A percentile compares a stretch with the other conserved stretches of the same genome.
Conservation (phyloP, 2,329 filamentous ascomycete species). For the Colletotrichum costaricense region DNA sequence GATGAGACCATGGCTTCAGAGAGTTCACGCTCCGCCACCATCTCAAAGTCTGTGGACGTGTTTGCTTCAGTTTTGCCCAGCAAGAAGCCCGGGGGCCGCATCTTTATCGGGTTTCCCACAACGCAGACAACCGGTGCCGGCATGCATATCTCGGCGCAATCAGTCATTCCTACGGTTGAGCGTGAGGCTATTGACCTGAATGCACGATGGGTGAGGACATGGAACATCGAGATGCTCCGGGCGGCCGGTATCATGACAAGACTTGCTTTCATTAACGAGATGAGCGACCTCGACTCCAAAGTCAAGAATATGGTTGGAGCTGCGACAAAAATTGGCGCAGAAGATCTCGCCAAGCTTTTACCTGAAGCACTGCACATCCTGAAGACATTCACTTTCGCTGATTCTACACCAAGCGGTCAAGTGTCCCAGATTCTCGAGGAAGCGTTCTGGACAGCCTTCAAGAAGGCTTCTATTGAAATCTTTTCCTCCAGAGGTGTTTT, state of each 20-base stretch:
- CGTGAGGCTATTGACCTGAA: slow-evolving; percentile 97
- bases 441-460: slow-evolving; percentile 94
- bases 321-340: slow-evolving; percentile 66
- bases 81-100: slow-evolving; percentile 82
- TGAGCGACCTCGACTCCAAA: slow-evolving; percentile 77
- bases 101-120: slow-evolving; percentile 98
- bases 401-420: slow-evolving; percentile 88
- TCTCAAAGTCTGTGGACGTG: slow-evolving; percentile 76
- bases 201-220: slow-evolving; percentile 91
- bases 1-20: slow-evolving; percentile 80
- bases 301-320: slow-evolving; percentile 60
- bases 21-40: slow-evolving; percentile 58
- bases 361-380: slow-evolving; percentile 85
- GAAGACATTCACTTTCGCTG: slow-evolving; percentile 87
- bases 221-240: slow-evolving; percentile 94
- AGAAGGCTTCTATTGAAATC: slow-evolving; percentile 84
- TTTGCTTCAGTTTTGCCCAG: slow-evolving; percentile 91
- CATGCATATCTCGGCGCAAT: slow-evolving; percentile 94
- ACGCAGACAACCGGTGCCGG: slow-evolving; percentile 96
- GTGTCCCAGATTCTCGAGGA: slow-evolving; percentile 92
- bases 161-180: slow-evolving; percentile 96
- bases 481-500: slow-evolving; percentile 90
- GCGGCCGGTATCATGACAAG: slow-evolving; percentile 91
- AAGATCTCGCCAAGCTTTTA: slow-evolving; percentile 74
- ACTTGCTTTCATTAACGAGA: slow-evolving; percentile 88